Evolutionary conservation across 345 rosid genomes (phyloP), one percentile per base, ranked within the genome.

Genomic region (Dimocarpus longan): DNA sequence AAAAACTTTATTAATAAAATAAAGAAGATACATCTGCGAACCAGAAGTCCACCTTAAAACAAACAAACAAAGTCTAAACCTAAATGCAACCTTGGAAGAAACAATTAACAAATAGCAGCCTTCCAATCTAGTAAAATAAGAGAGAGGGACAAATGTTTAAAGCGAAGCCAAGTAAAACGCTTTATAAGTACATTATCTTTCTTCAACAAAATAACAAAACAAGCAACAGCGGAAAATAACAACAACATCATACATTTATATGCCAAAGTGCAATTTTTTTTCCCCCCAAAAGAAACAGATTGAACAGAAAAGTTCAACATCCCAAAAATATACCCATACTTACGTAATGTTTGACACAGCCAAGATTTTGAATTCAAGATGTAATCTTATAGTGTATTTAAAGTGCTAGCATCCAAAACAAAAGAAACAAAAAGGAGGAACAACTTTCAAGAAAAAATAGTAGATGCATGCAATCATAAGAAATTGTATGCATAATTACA

Each of bases 301-400:
- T 21, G 32, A 32, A 19, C 60, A 18, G 32, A 32, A 12, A 60
- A 59, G 4, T 42, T 43, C 48, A 44, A 75, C 8, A 65, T 75
- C 48, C 37, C 72, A 66, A 28, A 66, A 66, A 76, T 63, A 32
- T 32, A 52, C 22, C 15, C 64, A 76, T n/a, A 66, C 65, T 43
- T 46, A 52, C 39, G 1, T 52, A 64, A 64, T 32, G 70, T 44
- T 39, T 32, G 28, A 66, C 39, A 76, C 5, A 10, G 48, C 13
- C 63, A n/a, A 26, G 48, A 66, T 50, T 76, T 44, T 50, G 50
- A 74, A 16, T 46, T 43, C 46, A 64, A 26, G 42, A 43, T 46
- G 32, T 26, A 46, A 16, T 44, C 18, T 44, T 18, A 46, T 13
- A 44, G 70, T 60, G 48, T 18, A 66, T 5, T 26, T 62, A 50